phyloP scores from a whole-genome alignment of 1,139 yeast species.

The Meyerozyma athensensis region DNA sequence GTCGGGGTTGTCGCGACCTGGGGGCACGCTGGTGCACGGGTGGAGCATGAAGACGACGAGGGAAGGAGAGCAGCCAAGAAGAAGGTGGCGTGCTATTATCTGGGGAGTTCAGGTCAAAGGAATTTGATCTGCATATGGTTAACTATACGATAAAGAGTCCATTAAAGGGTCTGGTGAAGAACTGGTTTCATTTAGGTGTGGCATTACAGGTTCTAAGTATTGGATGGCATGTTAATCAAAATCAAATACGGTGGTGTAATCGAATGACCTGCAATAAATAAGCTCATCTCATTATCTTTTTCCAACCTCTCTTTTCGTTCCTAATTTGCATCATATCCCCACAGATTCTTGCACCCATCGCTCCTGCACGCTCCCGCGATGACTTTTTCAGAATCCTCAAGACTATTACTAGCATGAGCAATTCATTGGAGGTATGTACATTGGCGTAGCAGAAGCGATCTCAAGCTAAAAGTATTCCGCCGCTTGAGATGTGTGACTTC shows the following conservation, averaged over 20 bases:
- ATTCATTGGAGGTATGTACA: constrained; percentile 51
- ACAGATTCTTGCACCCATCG: constrained; percentile 3
- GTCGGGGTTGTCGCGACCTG: constrained; percentile 1
- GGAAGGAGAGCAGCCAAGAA: neutral
- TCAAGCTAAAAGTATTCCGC: no score
- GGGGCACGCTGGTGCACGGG: neutral
- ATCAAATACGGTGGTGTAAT: no score
- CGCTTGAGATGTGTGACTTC: neutral
- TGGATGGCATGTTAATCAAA: no score
- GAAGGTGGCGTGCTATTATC: neutral
- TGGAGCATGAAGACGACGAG: neutral
- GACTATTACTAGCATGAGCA: constrained; percentile 25
- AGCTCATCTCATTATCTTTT: no score
- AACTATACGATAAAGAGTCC: no score
- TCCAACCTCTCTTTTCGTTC: no score
- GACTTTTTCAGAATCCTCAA: constrained; percentile 8
- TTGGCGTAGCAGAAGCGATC: neutral
- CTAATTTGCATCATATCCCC: no score
- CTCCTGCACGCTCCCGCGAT: constrained; percentile 10
- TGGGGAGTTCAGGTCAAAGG: neutral
- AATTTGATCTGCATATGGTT: no score
- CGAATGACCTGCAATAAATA: no score
- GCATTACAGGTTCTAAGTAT: no score
- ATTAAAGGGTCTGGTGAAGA: no score
- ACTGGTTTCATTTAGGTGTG: no score